These are phyloP conservation scores for Bullera alba DNA, from an alignment of 768 basidiomycete species.

Conservation along the genomic window DNA sequence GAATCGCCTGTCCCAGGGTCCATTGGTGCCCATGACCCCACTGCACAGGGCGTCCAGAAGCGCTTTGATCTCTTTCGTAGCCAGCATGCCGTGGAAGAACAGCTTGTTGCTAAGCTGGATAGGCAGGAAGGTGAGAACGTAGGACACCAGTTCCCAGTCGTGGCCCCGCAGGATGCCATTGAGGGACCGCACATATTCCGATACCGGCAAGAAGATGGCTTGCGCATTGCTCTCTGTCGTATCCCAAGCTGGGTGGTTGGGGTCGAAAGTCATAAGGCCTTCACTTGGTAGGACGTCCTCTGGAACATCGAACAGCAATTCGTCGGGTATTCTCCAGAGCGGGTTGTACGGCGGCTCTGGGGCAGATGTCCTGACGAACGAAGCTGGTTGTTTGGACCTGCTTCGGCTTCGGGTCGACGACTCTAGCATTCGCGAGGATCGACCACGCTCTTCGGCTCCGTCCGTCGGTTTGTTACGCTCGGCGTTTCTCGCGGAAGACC, in stretches of 20 bases:
- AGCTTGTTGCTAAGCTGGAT: slow-evolving; percentile 91
- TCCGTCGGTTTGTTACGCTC: not conserved
- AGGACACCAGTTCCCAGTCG: slow-evolving; percentile 90
- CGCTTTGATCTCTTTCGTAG: slow-evolving; percentile 57
- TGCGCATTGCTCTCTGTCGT: slow-evolving; percentile 25
- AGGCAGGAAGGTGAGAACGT: slow-evolving; percentile 83
- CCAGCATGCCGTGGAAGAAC: slow-evolving; percentile 83
- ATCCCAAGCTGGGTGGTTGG: slow-evolving; percentile 37
- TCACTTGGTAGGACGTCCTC: slow-evolving; percentile 52
- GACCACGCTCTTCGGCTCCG: slow-evolving; percentile 28
- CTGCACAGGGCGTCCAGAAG: slow-evolving; percentile 64
- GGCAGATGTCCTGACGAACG: not conserved
- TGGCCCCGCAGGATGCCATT: slow-evolving; percentile 65
- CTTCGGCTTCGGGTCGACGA: slow-evolving; percentile 37
- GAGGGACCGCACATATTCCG: slow-evolving; percentile 62
- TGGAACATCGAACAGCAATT: slow-evolving; percentile 35
- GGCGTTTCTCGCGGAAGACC: slow-evolving; percentile 2
- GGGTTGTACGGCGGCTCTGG: slow-evolving; percentile 51
- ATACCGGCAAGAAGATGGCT: slow-evolving; percentile 58
- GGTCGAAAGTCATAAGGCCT: slow-evolving; percentile 47
- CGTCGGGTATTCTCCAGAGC: slow-evolving; percentile 48
- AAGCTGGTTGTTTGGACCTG: slow-evolving; percentile 35
- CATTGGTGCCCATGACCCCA: slow-evolving; percentile 30
- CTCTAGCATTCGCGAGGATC: slow-evolving; percentile 16
- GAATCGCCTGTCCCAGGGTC: slow-evolving; percentile 28